Conservation (phyloP, 1,139 yeast genomes). For the Entelexis sorbosivorans region DNA sequence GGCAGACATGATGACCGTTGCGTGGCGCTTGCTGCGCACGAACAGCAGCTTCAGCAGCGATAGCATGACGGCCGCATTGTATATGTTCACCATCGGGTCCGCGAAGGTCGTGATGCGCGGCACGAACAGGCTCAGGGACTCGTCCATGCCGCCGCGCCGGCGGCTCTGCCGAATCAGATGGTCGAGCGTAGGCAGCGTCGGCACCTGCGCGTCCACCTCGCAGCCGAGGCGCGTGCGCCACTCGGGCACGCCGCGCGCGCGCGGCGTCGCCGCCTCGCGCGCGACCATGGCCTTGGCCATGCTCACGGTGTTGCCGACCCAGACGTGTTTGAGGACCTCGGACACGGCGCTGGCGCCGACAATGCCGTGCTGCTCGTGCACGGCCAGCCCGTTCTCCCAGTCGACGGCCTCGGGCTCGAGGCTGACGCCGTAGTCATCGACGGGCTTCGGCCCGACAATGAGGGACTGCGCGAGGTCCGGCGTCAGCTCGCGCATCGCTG, state of each 20-base stretch:
- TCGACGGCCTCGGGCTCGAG: neutral
- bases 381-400: conserved; percentile 1
- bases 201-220: neutral
- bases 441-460: neutral
- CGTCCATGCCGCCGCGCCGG: neutral
- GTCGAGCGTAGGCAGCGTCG: neutral
- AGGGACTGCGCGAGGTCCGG: neutral
- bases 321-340: neutral
- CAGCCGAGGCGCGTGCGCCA: neutral
- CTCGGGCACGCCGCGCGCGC: neutral
- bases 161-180: neutral
- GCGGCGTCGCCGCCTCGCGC: neutral
- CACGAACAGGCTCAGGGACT: neutral
- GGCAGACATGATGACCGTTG: neutral
- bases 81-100: neutral
- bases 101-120: neutral
- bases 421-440: neutral
- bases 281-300: neutral
- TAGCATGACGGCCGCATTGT: neutral
- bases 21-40: neutral
- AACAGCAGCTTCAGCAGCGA: neutral
- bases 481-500: neutral
- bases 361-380: neutral
- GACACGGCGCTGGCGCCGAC: neutral
- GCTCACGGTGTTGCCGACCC: neutral